Conservation (phyloP, 768 basidiomycete species). For the Boletus eberwhitei region DNA sequence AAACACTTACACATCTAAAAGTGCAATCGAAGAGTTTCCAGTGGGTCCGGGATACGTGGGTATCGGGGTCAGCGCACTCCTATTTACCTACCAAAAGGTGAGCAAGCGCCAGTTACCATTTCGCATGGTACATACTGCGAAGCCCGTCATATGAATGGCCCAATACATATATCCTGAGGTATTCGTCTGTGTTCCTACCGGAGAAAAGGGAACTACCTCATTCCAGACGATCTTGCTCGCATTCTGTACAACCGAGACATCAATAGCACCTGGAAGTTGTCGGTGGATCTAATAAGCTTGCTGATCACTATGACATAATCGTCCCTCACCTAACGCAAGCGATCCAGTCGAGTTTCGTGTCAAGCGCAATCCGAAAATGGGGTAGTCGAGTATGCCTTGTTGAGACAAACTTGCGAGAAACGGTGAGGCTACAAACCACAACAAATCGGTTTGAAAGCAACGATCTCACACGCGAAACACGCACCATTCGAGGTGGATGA, state of each 20-base stretch:
- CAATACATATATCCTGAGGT: conserved; percentile 73
- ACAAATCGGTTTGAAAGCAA: background rate
- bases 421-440: conserved; percentile 49
- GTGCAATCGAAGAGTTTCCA: conserved; percentile 56
- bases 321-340: conserved; percentile 54
- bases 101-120: background rate
- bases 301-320: background rate
- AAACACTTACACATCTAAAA: conserved; percentile 68
- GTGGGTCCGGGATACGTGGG: conserved; percentile 63
- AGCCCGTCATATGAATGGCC: conserved; percentile 57
- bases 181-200: conserved; percentile 53
- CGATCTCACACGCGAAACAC: conserved; percentile 14
- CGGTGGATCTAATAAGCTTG: background rate
- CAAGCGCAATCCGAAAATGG: conserved; percentile 71
- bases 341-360: conserved; percentile 57
- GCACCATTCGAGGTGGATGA: conserved; percentile 46
- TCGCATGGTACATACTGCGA: conserved; percentile 41
- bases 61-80: conserved; percentile 45
- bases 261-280: conserved; percentile 63
- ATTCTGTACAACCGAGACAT: conserved; percentile 63
- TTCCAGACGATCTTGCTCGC: conserved; percentile 65
- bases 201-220: conserved; percentile 69
- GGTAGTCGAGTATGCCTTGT: conserved; percentile 65
- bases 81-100: conserved; percentile 48
- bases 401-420: conserved; percentile 63